Percentiles rank a stretch among this genome's conserved stretches.
phyloP scores from a whole-genome alignment of 2,329 filamentous ascomycete genomes.

The Epichloe sp. region DNA sequence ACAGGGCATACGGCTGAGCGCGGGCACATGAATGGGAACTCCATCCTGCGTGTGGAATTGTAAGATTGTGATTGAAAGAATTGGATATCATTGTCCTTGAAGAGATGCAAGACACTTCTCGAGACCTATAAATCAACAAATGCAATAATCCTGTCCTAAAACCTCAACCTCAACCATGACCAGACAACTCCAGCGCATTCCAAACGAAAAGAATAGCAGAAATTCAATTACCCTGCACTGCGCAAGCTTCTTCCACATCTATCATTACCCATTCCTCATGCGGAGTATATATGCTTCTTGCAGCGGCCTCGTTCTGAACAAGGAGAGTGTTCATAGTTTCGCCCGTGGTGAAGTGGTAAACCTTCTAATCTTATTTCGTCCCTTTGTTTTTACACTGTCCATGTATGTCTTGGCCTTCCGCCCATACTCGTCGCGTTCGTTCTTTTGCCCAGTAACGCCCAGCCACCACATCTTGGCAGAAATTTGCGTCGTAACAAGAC shows the following conservation, averaged over 20 bases:
- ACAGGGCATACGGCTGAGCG: neutral
- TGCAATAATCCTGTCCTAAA: neutral
- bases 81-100: neutral
- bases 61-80: neutral
- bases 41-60: neutral
- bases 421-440: slow-evolving; percentile 33
- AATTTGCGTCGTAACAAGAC: slow-evolving; percentile 40
- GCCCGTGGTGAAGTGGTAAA: no score
- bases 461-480: slow-evolving; percentile 45
- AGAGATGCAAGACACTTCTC: neutral
- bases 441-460: slow-evolving; percentile 34
- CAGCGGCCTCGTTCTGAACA: neutral
- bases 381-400: slow-evolving; percentile 8
- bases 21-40: neutral
- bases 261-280: neutral
- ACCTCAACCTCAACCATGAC: neutral
- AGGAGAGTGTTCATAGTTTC: neutral
- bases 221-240: neutral
- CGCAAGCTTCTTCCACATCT: neutral
- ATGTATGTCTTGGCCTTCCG: slow-evolving; percentile 32
- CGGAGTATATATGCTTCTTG: neutral
- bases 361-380: neutral
- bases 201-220: neutral
- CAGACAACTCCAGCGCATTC: slow-evolving; percentile 2
- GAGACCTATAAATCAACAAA: neutral